Conservation (phyloP, 2,329 filamentous ascomycete genomes). For the Microcera coccophila region DNA sequence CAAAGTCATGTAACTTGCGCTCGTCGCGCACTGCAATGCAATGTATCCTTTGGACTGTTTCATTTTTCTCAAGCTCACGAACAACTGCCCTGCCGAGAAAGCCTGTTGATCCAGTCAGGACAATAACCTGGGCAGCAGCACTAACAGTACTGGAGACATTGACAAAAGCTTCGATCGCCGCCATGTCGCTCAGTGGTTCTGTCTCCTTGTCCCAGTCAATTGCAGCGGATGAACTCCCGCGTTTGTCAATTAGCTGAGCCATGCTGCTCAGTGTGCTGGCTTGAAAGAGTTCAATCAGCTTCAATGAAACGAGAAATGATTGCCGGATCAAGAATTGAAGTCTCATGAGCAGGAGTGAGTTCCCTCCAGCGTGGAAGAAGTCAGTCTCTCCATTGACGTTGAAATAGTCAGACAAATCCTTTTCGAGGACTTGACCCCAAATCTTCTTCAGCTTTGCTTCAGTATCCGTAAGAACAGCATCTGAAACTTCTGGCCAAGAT, state of each 20-base stretch:
- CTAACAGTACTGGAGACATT: too few relatives aligned
- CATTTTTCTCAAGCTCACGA: constrained; percentile 29
- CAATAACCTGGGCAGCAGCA: not conserved
- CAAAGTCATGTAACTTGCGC: not conserved
- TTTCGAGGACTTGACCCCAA: too few relatives aligned
- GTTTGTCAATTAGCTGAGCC: too few relatives aligned
- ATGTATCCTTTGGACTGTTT: constrained; percentile 36
- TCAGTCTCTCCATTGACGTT: too few relatives aligned
- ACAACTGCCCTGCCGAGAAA: constrained; percentile 31
- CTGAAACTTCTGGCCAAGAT: too few relatives aligned
- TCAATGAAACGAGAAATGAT: constrained; percentile 28
- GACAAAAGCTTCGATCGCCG: too few relatives aligned
- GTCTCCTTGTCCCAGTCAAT: too few relatives aligned
- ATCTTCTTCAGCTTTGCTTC: too few relatives aligned
- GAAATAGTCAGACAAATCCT: too few relatives aligned
- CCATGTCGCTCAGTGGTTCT: too few relatives aligned
- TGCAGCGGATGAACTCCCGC: too few relatives aligned
- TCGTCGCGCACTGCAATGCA: constrained; percentile 44
- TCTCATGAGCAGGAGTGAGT: constrained; percentile 37
- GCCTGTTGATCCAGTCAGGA: constrained; percentile 18
- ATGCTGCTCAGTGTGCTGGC: constrained; percentile 1
- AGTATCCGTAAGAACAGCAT: not conserved
- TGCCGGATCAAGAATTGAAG: constrained; percentile 25
- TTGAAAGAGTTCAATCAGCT: too few relatives aligned
- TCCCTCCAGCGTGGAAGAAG: constrained; percentile 43